Conservation (phyloP, 495 filamentous ascomycete species). For the Aspergillus taichungensis region DNA sequence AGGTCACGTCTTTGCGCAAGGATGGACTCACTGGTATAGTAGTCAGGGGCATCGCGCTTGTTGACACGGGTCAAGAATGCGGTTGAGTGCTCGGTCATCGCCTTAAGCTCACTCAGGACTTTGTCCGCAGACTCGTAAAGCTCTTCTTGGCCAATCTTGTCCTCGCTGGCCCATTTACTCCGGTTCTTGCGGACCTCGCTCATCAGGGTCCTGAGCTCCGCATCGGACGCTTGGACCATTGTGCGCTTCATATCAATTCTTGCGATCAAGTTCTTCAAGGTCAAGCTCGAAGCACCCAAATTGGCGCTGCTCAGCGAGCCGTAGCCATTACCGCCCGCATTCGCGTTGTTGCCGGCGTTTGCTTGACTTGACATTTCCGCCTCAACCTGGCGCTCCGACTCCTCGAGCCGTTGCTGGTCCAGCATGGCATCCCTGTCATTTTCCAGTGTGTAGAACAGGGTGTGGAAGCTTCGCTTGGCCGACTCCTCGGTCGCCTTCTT, state of each 20-base stretch:
- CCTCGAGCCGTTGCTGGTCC: slow-evolving; percentile 93
- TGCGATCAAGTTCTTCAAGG: slow-evolving; percentile 91
- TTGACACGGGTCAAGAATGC: slow-evolving; percentile 89
- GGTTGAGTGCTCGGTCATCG: slow-evolving; percentile 90
- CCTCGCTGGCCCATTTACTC: slow-evolving; percentile 98
- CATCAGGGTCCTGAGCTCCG: slow-evolving; percentile 83
- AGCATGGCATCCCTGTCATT: slow-evolving; percentile 93
- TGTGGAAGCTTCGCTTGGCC: slow-evolving; percentile 81
- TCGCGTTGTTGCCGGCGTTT: slow-evolving; percentile 36
- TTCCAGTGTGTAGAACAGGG: slow-evolving; percentile 88
- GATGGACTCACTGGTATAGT: slow-evolving; percentile 62
- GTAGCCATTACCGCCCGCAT: slow-evolving; percentile 49
- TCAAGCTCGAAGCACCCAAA: slow-evolving; percentile 92
- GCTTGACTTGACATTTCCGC: slow-evolving; percentile 76
- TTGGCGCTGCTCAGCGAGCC: slow-evolving; percentile 89
- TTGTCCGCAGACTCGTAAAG: slow-evolving; percentile 95
- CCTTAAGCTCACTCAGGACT: slow-evolving; percentile 91
- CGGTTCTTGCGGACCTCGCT: slow-evolving; percentile 95
- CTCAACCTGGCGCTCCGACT: slow-evolving; percentile 91
- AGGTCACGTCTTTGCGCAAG: background rate
- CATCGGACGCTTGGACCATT: slow-evolving; percentile 80
- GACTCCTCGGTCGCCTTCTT: slow-evolving; percentile 89
- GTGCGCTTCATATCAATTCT: slow-evolving; percentile 87
- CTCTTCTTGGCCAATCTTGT: slow-evolving; percentile 94
- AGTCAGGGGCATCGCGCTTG: slow-evolving; percentile 94